Base-by-base conservation (phyloP, 208 protist genomes). In the Trypanosoma boissoni region DNA sequence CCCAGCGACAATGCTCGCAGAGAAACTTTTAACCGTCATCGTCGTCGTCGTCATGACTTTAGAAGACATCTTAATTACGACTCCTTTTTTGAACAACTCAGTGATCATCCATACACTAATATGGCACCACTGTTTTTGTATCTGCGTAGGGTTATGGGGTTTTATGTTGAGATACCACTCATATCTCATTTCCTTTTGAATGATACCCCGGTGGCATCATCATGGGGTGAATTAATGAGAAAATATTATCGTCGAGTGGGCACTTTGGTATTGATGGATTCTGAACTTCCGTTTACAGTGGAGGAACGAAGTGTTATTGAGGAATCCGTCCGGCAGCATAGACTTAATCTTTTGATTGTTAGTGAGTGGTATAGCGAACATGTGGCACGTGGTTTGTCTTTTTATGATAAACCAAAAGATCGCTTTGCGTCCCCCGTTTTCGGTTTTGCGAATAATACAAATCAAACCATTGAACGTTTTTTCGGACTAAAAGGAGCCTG, bases 51-150 rank as follows among this genome's bases (percentile, higher is more conserved):
- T 31, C 6, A 50, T 16, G 8, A 39, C 34, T 39, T 39, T 16
- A 39, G 8, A 39, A 6, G 34, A 28, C 45, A 3, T 21, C 16
- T 23, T 46, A 44, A 53, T 28, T 31, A 52, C 43, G 44, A 32
- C 21, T 20, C 97, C 31, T 77, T 81, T 29, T 78, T 98, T 20
- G 97, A 99, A 62, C 90, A 82, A 73, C 84, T 90, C 29, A 96
- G 96, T 52, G 97, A 99, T 68, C 97, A 99, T 70, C 68, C 86
- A 0, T 85, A 98, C 81, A 99, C 97, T 24, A 99, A 99, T 63
- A 94, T 96, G 53, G 72, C 74, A 6, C 69, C 84, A 3, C 48
- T 98, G 2, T 97, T 83, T 54, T 60, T 83, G 1, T 70, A 74
- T 65, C 56, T 95, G 26, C 63, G 59, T 18, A 61, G 57, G 28